Evolutionary conservation across 2,329 filamentous ascomycete genomes (phyloP), one percentile per base, ranked within the genome.

Genomic region (Xenoacremonium recifei): DNA sequence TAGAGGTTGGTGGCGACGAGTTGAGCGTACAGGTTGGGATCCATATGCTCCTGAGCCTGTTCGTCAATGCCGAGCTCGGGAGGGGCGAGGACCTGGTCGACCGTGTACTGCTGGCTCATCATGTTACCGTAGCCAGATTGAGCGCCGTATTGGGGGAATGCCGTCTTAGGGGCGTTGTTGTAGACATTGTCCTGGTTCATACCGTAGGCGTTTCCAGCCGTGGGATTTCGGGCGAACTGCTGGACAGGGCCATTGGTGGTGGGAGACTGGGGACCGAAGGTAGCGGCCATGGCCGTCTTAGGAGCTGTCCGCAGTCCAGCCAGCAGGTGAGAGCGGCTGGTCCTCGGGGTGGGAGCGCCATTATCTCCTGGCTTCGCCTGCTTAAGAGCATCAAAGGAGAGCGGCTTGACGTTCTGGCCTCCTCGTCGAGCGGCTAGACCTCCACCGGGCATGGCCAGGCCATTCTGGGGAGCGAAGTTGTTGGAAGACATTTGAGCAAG

Each of bases 401-500:
- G 79, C 54, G 90, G 89, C 75, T 96, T 96, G 70, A 96, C 85
- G 64, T 88, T 85, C 61, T 88, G 82, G 53, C 89, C 87, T 61
- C 95, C 89, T 53, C 93, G 85, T 58, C 79, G 77, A 19, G 91
- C 92, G 50, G 89, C 89, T 62, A 96, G 87, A 60, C 90, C 88
- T 53, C 86, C 82, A 49, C 81, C 76, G 39, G 90, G 86, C 71
- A 89, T 82, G 61, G 84, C 82, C 58, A 96, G 76, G 58, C 82
- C 84, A 67, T 80, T 80, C 63, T 80, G 75, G 67, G 85, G 76
- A 66, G 79, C 72, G 67, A 87, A 87, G 68, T 84, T 80, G 76
- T 84, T 88, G 77, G 89, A 92, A 75, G 89, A 88, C 92, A 97
- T 97, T 80, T 95, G 90, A 93, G 90, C 86, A 77, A 96, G 89